Evolutionary conservation across 352 stramenopile species (phyloP).

Genomic region (Globisporangium nodosum): DNA sequence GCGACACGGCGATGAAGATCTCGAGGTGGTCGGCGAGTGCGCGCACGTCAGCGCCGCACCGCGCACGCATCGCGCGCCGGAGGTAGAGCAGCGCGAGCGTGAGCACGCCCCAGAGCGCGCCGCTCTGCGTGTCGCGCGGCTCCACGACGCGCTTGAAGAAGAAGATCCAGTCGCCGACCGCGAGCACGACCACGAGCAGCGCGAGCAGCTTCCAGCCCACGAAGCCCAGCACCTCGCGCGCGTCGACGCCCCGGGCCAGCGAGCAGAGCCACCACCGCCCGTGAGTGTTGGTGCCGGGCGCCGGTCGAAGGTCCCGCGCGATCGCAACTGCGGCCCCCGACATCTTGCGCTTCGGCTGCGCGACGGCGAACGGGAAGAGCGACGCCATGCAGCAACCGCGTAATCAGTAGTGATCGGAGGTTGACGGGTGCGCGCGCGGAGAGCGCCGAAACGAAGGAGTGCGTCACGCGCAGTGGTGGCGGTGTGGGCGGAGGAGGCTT

Average conservation of each 20-base stretch:
- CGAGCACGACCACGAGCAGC: conserved; percentile 26
- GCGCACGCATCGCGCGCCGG: conserved; percentile 33
- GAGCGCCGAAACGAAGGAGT: background rate
- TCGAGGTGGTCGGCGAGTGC: conserved; percentile 49
- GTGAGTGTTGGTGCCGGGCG: conserved; percentile 1
- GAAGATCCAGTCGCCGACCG: conserved; percentile 44
- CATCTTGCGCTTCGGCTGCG: conserved; percentile 54
- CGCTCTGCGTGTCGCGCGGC: conserved; percentile 32
- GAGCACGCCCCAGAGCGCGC: conserved; percentile 41
- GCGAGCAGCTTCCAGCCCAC: conserved; percentile 35
- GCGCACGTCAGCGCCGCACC: conserved; percentile 30
- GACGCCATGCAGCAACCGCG: conserved; percentile 10
- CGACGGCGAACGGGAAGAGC: conserved; percentile 18
- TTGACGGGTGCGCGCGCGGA: background rate
- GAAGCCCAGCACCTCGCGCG: conserved; percentile 26
- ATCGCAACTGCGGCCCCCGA: conserved; percentile 33
- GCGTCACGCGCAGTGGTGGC: background rate
- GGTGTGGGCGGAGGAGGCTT: too few species aligned
- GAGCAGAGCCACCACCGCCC: too few species aligned
- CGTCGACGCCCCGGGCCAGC: background rate
- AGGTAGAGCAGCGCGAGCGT: conserved; percentile 40
- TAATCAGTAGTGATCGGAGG: background rate
- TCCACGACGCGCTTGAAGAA: conserved; percentile 69
- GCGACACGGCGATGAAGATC: conserved; percentile 57
- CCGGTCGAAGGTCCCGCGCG: conserved; percentile 19